Evolutionary conservation across 331 rosid species (phyloP).

Genomic region (Prunus yedoensis): DNA sequence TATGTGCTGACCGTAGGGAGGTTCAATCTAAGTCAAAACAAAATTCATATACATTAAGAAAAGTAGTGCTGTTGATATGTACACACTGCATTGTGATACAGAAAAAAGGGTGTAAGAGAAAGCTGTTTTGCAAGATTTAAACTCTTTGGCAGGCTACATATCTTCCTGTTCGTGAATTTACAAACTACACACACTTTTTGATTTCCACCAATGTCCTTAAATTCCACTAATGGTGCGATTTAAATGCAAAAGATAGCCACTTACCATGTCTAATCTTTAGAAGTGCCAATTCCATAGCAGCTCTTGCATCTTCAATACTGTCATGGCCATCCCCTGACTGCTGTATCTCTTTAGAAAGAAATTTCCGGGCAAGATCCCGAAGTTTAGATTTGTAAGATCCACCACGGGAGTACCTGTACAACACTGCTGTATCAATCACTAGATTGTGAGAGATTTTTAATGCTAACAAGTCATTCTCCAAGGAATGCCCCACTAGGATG

Average conservation of each 20-base stretch:
- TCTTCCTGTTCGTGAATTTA: not conserved
- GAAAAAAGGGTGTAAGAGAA: not conserved
- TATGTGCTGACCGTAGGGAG: not conserved
- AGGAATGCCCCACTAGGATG: conserved; percentile 84
- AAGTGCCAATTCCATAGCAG: conserved; percentile 85
- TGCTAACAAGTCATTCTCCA: conserved; percentile 91
- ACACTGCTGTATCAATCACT: conserved; percentile 85
- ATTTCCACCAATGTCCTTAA: not conserved
- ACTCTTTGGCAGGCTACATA: not conserved
- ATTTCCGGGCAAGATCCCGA: conserved; percentile 71
- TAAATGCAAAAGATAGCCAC: conserved; percentile 30
- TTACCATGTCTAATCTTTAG: conserved; percentile 75
- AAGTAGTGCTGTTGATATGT: not conserved
- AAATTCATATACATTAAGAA: not conserved
- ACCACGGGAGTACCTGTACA: conserved; percentile 72
- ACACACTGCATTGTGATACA: not conserved
- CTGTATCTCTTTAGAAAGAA: conserved; percentile 85
- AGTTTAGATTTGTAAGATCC: conserved; percentile 78
- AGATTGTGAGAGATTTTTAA: conserved; percentile 71
- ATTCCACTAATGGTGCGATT: not conserved
- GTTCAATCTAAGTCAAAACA: not conserved
- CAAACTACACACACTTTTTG: not conserved
- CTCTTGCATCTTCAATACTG: conserved; percentile 93
- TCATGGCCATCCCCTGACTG: conserved; percentile 89
- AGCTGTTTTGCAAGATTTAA: no score